Conservation (phyloP, 768 basidiomycete species). For the Leccinum incarnatum region DNA sequence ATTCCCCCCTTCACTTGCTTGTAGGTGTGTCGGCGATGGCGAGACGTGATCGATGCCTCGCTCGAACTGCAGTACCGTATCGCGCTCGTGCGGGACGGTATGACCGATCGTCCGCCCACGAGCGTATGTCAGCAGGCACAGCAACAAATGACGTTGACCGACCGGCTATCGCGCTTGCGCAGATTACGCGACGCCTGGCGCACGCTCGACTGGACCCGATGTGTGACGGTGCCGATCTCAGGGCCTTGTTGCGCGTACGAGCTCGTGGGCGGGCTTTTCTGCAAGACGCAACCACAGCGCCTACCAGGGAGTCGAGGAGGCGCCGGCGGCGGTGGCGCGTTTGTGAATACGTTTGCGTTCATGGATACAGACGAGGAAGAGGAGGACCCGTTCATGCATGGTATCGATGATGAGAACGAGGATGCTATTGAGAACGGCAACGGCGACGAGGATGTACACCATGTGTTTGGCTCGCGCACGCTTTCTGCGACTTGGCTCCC, state of each 20-base stretch:
- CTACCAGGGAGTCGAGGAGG: background rate
- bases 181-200: constrained; percentile 37
- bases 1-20: background rate
- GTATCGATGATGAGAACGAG: background rate
- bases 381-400: background rate
- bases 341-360: background rate
- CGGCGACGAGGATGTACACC: background rate
- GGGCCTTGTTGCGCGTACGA: constrained; percentile 53
- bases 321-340: background rate
- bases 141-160: constrained; percentile 2
- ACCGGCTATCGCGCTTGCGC: constrained; percentile 35
- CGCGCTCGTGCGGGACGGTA: constrained; percentile 39
- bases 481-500: constrained; percentile 24
- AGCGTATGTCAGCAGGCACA: background rate
- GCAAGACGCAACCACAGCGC: constrained; percentile 33
- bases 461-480: constrained; percentile 23
- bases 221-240: constrained; percentile 28
- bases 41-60: constrained; percentile 23
- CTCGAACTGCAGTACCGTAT: constrained; percentile 37
- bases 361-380: background rate
- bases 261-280: constrained; percentile 58
- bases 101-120: constrained; percentile 20
- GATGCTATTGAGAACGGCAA: background rate
- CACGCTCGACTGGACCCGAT: constrained; percentile 26
- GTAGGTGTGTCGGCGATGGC: constrained; percentile 24